phyloP scores from a whole-genome alignment of 2,329 filamentous ascomycete genomes.

The Cordyceps javanica region DNA sequence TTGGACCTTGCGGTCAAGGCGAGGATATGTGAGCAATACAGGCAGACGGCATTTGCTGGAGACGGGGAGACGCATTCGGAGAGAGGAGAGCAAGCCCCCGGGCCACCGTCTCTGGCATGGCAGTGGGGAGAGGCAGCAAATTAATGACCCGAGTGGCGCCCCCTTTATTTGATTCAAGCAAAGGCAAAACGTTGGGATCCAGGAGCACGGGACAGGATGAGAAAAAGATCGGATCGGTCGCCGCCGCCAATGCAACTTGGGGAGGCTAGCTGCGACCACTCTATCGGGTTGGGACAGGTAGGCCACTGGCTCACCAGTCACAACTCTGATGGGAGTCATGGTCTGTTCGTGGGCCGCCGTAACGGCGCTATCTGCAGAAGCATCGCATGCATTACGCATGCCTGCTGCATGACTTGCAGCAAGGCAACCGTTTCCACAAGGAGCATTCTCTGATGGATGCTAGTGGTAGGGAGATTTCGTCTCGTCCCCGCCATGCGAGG shows the following conservation, averaged over 20 bases:
- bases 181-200: neutral
- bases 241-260: constrained; percentile 7
- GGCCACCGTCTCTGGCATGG: neutral
- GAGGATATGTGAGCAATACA: neutral
- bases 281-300: constrained; percentile 1
- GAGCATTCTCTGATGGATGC: neutral
- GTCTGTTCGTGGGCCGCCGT: neutral
- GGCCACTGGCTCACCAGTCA: too few species aligned
- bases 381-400: neutral
- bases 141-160: neutral
- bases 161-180: neutral
- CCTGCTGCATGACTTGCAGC: constrained; percentile 5
- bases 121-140: neutral
- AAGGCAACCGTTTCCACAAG: neutral
- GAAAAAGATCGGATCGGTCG: constrained; percentile 2
- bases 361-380: neutral
- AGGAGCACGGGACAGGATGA: neutral
- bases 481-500: too few species aligned
- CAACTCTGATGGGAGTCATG: too few species aligned
- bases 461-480: neutral
- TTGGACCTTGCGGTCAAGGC: neutral
- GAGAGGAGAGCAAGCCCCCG: neutral
- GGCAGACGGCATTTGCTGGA: too few species aligned
- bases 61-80: too few species aligned
- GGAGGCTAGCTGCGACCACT: constrained; percentile 1